Evolutionary conservation across 495 filamentous ascomycete species (phyloP).

Genomic region (Cercophora samala): DNA sequence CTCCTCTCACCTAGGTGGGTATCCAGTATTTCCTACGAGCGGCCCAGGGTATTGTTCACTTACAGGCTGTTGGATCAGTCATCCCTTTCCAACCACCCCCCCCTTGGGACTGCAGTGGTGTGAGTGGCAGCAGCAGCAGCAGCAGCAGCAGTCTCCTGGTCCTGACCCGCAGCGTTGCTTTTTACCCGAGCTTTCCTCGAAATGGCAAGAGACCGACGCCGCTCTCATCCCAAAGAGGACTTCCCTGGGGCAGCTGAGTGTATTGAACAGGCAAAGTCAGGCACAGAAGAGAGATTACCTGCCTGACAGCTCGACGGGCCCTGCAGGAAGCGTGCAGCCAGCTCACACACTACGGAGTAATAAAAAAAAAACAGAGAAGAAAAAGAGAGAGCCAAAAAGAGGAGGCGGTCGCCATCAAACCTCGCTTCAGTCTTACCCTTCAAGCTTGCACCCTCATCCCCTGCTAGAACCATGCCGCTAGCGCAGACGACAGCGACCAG

Average conservation of each 20-base stretch:
- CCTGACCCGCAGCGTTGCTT: conserved; percentile 6
- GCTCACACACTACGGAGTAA: neutral
- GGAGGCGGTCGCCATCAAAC: conserved; percentile 4
- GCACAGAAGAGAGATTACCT: conserved; percentile 17
- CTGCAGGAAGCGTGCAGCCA: conserved; percentile 15
- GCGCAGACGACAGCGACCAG: conserved; percentile 2
- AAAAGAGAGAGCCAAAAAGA: neutral
- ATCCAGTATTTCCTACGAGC: conserved; percentile 5
- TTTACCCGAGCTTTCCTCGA: conserved; percentile 30
- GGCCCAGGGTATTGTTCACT: conserved; percentile 13
- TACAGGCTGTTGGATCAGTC: neutral
- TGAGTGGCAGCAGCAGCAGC: too few species aligned
- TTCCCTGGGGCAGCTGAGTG: neutral
- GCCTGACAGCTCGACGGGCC: conserved; percentile 13
- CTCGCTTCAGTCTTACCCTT: conserved; percentile 2
- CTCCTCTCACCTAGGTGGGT: neutral
- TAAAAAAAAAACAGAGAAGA: neutral
- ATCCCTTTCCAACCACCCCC: conserved; percentile 7
- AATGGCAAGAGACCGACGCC: conserved; percentile 24
- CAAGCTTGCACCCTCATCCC: neutral
- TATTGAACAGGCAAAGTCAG: neutral
- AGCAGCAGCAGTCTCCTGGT: too few species aligned
- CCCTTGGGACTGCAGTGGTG: conserved; percentile 8
- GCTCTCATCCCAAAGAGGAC: conserved; percentile 18
- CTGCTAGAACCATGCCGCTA: neutral